phyloP scores from a whole-genome alignment of 495 filamentous ascomycete species.

The Astrocystis sublimbata region DNA sequence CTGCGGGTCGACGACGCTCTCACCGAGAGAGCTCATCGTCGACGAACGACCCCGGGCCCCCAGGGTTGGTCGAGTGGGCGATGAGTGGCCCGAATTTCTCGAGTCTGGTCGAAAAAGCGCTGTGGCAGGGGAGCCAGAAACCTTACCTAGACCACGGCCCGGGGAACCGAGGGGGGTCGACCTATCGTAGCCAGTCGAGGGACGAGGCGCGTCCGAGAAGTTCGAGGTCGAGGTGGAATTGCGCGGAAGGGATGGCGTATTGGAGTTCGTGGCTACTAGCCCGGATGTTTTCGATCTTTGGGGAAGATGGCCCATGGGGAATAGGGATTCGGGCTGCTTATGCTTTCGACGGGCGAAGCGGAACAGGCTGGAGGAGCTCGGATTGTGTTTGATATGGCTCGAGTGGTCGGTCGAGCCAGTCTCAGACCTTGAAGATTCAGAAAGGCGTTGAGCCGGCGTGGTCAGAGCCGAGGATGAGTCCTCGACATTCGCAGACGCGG shows the following conservation, averaged over 20 bases:
- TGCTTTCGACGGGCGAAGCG: constrained; percentile 73
- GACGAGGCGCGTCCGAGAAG: constrained; percentile 51
- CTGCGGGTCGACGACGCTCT: constrained; percentile 59
- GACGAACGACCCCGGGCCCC: constrained; percentile 76
- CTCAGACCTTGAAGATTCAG: constrained; percentile 91
- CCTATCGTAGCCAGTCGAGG: constrained; percentile 47
- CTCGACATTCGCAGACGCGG: constrained; percentile 58
- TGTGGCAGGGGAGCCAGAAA: constrained; percentile 51
- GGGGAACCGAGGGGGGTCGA: constrained; percentile 39
- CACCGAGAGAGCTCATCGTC: constrained; percentile 77
- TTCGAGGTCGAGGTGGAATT: constrained; percentile 27
- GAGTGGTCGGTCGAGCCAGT: constrained; percentile 77
- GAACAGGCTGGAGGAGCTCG: constrained; percentile 73
- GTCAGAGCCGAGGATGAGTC: constrained; percentile 67
- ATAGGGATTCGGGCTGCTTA: constrained; percentile 80
- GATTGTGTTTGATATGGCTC: constrained; percentile 60
- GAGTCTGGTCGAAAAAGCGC: constrained; percentile 65
- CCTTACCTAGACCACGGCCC: constrained; percentile 24
- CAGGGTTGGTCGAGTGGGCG: constrained; percentile 60
- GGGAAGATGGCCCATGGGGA: constrained; percentile 68
- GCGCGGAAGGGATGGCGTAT: constrained; percentile 29
- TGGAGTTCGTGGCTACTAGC: constrained; percentile 33
- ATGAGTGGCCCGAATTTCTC: constrained; percentile 68
- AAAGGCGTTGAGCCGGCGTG: constrained; percentile 69
- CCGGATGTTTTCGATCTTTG: constrained; percentile 53